These are phyloP conservation scores for Macrocybe gigantea DNA, from an alignment of 768 basidiomycete species.

Conservation along the genomic window DNA sequence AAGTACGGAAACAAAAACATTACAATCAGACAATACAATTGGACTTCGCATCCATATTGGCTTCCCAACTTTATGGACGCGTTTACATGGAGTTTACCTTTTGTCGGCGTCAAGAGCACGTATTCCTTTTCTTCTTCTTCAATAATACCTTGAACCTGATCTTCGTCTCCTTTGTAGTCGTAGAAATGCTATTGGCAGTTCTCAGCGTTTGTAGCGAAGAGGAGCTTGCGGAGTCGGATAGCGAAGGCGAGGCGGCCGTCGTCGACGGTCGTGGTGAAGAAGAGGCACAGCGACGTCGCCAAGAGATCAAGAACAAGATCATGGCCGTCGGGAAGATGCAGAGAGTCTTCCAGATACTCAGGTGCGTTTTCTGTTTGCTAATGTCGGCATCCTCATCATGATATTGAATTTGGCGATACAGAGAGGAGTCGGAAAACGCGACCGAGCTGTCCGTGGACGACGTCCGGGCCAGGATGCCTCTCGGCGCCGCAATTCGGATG, in stretches of 20 bases:
- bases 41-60: slow-evolving; percentile 86
- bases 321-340: slow-evolving; percentile 90
- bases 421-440: slow-evolving; percentile 76
- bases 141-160: not conserved
- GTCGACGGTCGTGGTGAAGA: slow-evolving; percentile 24
- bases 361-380: slow-evolving; percentile 42
- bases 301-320: slow-evolving; percentile 91
- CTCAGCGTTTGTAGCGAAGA: slow-evolving; percentile 91
- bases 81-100: slow-evolving; percentile 96
- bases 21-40: slow-evolving; percentile 87
- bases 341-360: slow-evolving; percentile 80
- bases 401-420: slow-evolving; percentile 16
- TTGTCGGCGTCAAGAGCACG: slow-evolving; percentile 95
- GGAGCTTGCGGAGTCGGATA: slow-evolving; percentile 66
- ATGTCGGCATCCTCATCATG: not conserved
- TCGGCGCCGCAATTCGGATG: slow-evolving; percentile 39
- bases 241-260: slow-evolving; percentile 29
- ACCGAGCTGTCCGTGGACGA: slow-evolving; percentile 53
- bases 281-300: slow-evolving; percentile 48
- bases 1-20: slow-evolving; percentile 97
- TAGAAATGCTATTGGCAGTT: slow-evolving; percentile 96
- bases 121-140: slow-evolving; percentile 9
- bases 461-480: slow-evolving; percentile 17
- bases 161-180: slow-evolving; percentile 46
- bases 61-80: slow-evolving; percentile 97